phyloP scores from a whole-genome alignment of 495 filamentous ascomycete genomes.

The Neurospora sp. region DNA sequence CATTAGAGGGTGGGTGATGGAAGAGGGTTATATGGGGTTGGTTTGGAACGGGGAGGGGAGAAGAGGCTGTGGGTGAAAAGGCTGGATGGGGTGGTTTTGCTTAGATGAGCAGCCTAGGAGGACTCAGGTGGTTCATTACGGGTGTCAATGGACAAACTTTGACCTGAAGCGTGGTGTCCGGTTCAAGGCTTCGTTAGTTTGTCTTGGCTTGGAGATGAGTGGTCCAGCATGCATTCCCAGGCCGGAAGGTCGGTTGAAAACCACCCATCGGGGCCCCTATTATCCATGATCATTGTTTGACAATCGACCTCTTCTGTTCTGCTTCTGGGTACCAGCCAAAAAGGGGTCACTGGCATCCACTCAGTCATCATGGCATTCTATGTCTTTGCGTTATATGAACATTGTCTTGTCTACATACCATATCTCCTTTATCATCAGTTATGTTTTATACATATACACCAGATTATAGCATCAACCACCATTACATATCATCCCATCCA shows the following conservation, averaged over 20 bases:
- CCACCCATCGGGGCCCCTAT: neutral
- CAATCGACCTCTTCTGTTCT: neutral
- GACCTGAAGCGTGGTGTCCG: neutral
- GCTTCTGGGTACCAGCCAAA: neutral
- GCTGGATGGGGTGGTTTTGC: neutral
- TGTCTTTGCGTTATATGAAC: neutral
- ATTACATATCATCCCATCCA: neutral
- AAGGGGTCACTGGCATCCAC: neutral
- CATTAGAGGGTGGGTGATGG: conserved; percentile 34
- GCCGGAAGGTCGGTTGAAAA: neutral
- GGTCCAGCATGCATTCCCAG: neutral
- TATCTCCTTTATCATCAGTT: neutral
- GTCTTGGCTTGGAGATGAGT: neutral
- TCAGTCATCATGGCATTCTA: neutral
- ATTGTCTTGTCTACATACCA: neutral
- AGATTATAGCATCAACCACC: neutral
- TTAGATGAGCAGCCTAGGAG: neutral
- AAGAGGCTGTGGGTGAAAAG: too few species aligned
- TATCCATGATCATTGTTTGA: neutral
- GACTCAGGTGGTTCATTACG: neutral
- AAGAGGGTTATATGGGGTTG: neutral
- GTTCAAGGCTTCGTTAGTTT: neutral
- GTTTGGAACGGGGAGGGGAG: neutral
- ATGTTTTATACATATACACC: neutral
- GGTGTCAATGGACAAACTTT: neutral